phyloP scores from a whole-genome alignment of 2,329 filamentous ascomycete species.

The Rhynchosporium graminicola region DNA sequence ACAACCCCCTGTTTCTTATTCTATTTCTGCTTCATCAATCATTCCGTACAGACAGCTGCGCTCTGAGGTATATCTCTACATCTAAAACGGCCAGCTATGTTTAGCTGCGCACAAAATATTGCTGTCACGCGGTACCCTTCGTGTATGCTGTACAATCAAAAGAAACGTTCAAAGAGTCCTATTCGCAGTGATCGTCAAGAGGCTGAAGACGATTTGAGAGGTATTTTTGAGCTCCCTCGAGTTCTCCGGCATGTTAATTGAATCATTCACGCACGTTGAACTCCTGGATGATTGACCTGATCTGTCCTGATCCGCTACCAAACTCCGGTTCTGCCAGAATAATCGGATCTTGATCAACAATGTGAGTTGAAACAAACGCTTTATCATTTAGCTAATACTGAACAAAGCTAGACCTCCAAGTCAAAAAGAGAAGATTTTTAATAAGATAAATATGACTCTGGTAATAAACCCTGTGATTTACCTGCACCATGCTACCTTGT shows the following conservation, averaged over 20 bases:
- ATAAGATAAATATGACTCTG: too few relatives aligned
- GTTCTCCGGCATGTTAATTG: not conserved
- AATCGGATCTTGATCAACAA: too few relatives aligned
- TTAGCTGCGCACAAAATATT: conserved; percentile 6
- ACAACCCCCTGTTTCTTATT: not conserved
- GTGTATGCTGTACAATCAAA: not conserved
- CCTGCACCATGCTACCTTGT: too few relatives aligned
- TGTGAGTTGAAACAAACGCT: too few relatives aligned
- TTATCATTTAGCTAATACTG: too few relatives aligned
- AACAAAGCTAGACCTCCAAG: too few relatives aligned
- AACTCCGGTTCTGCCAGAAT: too few relatives aligned
- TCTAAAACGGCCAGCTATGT: conserved; percentile 1
- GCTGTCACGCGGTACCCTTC: not conserved
- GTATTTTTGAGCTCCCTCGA: not conserved
- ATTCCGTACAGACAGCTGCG: not conserved
- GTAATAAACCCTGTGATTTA: too few relatives aligned
- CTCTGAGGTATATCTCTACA: not conserved
- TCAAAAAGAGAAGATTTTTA: too few relatives aligned
- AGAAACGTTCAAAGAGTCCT: not conserved
- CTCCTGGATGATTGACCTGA: not conserved
- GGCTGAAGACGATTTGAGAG: not conserved
- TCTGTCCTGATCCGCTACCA: not conserved
- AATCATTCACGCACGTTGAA: not conserved
- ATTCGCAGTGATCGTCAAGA: not conserved
- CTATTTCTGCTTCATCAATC: not conserved